Base-by-base conservation (phyloP, 129 eudicot genomes). In the Artemisia annua region DNA sequence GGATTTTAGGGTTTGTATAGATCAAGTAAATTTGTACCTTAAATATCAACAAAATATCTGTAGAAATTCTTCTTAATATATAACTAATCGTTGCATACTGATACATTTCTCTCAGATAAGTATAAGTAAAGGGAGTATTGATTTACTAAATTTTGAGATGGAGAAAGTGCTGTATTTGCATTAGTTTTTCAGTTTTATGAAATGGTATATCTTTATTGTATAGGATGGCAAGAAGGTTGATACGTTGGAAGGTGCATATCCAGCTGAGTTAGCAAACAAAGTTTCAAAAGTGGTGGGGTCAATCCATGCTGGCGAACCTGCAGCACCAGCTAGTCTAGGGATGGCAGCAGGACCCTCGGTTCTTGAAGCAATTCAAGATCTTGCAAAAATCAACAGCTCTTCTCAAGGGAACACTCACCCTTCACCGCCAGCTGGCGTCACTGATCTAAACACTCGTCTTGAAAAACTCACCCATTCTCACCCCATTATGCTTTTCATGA, bases 291-390 rank as follows among this genome's bases (percentile, higher is more conserved):
- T 95, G 48, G 96, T 88, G 70, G 99, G 99, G 43, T 78, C 85
- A 16, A 80, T 88, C 72, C 82, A 69, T 24, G 85, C 94, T 72
- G 91, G 91, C 54, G 96, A 85, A 56, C 88, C 97, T 3, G 96
- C 99, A 48, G 91, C 93, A 51, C 99, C 97, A 30, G 99, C 99
- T 16, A 90, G 99, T 72, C 83, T 95, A 7, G 99, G 99, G 55
- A 84, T 95, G 97, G 99, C 99, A 56, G 96, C 97, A 1, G 97
- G 96, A 11, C 91, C 97, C 44, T 67, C 88, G 22, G 67, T 95
- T 68, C 85, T 90, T 28, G 97, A 95, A 87, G 77, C 99, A 13
- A 82, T 95, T 11, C 80, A 87, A 82, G 91, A 84, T 19, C 66
- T 94, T 1, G 89, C 91, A 11, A 82, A 85, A 78, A 72, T 72